Base-by-base conservation (phyloP, 73 alveolate genomes). In the Tetrahymena thermophila region DNA sequence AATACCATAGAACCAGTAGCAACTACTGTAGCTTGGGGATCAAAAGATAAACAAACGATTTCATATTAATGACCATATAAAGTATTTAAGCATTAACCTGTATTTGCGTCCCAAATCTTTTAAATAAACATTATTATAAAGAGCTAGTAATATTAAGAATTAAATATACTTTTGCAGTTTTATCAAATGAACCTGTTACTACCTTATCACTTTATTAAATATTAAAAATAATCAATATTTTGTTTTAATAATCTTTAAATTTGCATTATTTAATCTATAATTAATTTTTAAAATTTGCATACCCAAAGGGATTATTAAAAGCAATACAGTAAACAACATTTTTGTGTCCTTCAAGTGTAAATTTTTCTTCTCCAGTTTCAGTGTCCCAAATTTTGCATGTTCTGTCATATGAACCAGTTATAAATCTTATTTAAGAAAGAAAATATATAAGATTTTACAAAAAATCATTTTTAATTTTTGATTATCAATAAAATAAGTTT, bases 311-410 rank as follows among this genome's bases (percentile, higher is more conserved):
- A 96, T 98, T 99, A 97, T 99, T 99, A 97, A 99, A 99, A 84
- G 99, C 99, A 85, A 99, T 99, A 28, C 99, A 96, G 97, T 99
- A 99, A 42, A 99, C 99, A 94, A 99, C 99, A 97, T 99, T 99
- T 95, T 98, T 99, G 98, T 99, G 99, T 28, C 99, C 99, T 85
- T 98, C 99, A 31, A 99, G 96, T 57, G 99, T 96, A 94, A 97
- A 98, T 35, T 99, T 97, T 97, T 98, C 99, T 93, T 99, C 98
- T 35, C 96, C 94, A 3, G 99, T 97, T 95, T 96, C 96, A 25
- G 99, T 99, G 94, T 99, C 99, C 99, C 99, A 99, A 71, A 99
- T 99, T 95, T 99, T 98, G 97, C 99, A 99, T 25, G 99, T 99
- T 96, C 99, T 98, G 97, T 99, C 99, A 96, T 99, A 99, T 94